Percentiles rank a stretch among this genome's conserved stretches.
Conservation (phyloP, 108 stramenopile species). For the Nitzschia sp. region DNA sequence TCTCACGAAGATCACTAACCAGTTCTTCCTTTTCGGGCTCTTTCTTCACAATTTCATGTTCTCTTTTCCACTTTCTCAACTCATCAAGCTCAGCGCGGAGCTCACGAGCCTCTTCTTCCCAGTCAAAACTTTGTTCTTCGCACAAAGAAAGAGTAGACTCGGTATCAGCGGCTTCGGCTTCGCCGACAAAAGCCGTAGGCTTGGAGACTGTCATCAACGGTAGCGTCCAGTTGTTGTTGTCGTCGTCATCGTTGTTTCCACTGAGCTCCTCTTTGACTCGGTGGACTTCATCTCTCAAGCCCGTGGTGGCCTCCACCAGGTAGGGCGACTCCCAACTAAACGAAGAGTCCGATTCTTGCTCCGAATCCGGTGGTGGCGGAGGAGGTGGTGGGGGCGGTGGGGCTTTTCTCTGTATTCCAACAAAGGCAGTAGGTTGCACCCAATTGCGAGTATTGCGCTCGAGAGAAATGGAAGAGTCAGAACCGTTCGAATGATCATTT, state of each 20-base stretch:
- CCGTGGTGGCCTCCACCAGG: background rate
- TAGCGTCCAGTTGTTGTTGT: background rate
- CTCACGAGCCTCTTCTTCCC: conserved; percentile 1
- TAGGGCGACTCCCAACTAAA: background rate
- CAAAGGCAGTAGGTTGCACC: background rate
- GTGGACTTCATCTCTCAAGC: background rate
- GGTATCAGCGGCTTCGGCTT: background rate
- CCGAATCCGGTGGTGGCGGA: background rate
- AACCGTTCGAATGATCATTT: too few species aligned
- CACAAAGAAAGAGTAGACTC: background rate
- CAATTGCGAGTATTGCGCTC: background rate
- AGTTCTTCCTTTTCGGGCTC: background rate
- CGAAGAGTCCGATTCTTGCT: background rate
- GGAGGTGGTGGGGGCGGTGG: too few species aligned
- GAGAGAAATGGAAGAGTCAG: background rate
- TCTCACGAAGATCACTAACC: too few species aligned
- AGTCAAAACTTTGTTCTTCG: conserved; percentile 5
- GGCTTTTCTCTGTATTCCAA: background rate
- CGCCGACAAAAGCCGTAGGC: background rate
- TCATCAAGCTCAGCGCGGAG: background rate
- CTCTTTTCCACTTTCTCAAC: background rate
- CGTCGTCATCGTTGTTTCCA: background rate
- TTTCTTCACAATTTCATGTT: background rate
- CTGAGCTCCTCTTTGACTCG: background rate
- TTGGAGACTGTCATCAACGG: background rate